Conservation (phyloP, 192 early-diverging fungal species). For the Obelidium mucronatum region DNA sequence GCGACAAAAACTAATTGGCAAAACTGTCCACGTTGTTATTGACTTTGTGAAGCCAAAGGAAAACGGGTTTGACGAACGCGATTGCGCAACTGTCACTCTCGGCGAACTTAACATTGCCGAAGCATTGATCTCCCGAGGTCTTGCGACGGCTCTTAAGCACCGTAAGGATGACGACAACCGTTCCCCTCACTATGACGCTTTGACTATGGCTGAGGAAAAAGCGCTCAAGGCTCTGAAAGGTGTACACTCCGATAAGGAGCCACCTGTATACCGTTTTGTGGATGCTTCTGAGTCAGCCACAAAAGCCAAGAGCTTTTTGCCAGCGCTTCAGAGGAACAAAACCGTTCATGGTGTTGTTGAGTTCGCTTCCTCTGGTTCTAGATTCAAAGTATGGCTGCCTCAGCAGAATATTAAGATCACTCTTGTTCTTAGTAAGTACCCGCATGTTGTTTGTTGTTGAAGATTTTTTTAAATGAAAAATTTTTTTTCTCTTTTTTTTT, state of each 20-base stretch:
- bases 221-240: conserved; percentile 78
- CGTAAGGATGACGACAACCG: conserved; percentile 88
- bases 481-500: conserved; percentile 1
- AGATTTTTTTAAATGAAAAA: background rate
- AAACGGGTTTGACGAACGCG: conserved; percentile 82
- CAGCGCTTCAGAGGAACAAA: conserved; percentile 83
- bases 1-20: conserved; percentile 87
- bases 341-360: conserved; percentile 84
- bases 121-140: conserved; percentile 55
- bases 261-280: conserved; percentile 71
- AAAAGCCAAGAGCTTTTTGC: conserved; percentile 87
- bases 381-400: conserved; percentile 85
- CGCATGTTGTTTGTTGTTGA: background rate
- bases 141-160: conserved; percentile 83
- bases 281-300: conserved; percentile 86
- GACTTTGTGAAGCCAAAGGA: conserved; percentile 93
- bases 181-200: conserved; percentile 83
- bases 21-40: conserved; percentile 73
- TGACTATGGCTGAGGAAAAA: conserved; percentile 81
- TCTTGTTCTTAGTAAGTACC: conserved; percentile 73
- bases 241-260: conserved; percentile 85
- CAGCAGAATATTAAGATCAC: conserved; percentile 85
- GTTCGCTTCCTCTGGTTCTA: conserved; percentile 80
- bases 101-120: conserved; percentile 65
- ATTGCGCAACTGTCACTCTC: conserved; percentile 84